phyloP scores from a whole-genome alignment of 2,329 filamentous ascomycete species.

The Cercospora janseana region DNA sequence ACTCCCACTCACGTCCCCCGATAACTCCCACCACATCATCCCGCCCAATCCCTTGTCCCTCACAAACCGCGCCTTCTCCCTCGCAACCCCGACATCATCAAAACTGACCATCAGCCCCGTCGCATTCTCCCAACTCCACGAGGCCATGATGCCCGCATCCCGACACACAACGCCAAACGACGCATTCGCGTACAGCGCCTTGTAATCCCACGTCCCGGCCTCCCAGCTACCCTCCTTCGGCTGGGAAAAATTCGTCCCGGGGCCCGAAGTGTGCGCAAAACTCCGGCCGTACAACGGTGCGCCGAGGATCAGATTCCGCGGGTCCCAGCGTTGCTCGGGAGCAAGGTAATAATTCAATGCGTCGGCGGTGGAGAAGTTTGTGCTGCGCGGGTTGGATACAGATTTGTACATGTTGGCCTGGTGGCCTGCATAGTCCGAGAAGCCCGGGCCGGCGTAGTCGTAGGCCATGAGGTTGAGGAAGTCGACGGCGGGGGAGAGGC shows the following conservation, averaged over 20 bases:
- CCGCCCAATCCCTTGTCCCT: constrained; percentile 67
- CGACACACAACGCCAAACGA: constrained; percentile 61
- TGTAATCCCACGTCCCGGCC: constrained; percentile 61
- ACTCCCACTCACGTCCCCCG: no score
- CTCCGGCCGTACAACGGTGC: constrained; percentile 84
- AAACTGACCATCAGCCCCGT: constrained; percentile 72
- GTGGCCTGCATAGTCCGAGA: constrained; percentile 58
- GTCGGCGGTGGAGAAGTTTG: constrained; percentile 71
- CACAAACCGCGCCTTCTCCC: constrained; percentile 69
- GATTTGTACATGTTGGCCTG: constrained; percentile 72
- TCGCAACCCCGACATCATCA: constrained; percentile 63
- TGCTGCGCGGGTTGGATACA: constrained; percentile 56
- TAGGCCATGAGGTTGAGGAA: constrained; percentile 52
- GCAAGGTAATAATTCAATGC: constrained; percentile 69
- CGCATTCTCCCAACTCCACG: constrained; percentile 68
- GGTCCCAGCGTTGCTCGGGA: constrained; percentile 53
- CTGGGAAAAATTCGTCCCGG: constrained; percentile 66
- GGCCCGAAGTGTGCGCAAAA: constrained; percentile 73
- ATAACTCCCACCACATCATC: constrained; percentile 74
- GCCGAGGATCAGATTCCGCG: constrained; percentile 75
- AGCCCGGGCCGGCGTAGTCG: constrained; percentile 63
- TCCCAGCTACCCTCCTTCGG: constrained; percentile 80
- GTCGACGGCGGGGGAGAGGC: constrained; percentile 43
- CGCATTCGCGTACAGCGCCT: constrained; percentile 57
- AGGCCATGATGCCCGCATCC: constrained; percentile 65